Evolutionary conservation across 176 grass and related monocot species (phyloP), one percentile per base, ranked within the genome.

Genomic region (Lolium multiflorum): DNA sequence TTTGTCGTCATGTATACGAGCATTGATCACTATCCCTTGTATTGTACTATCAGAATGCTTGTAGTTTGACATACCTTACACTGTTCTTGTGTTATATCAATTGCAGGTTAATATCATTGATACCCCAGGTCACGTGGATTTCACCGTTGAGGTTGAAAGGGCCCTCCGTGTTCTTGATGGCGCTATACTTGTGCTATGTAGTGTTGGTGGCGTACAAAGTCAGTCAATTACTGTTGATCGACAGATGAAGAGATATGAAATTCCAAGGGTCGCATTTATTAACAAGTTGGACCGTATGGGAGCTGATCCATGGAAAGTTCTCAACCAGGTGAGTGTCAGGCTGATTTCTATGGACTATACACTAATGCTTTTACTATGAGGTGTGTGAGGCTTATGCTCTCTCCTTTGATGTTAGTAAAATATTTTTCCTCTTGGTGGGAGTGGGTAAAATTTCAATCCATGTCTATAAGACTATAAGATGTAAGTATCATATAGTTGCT

Each of bases 121-220:
- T 83, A 98, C 96, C 75, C 96, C 96, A 81, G 96, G 96, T 78
- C 96, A 98, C 5, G 96, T 98, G 38, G 96, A 98, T 85, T 98
- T 98, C 93, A 98, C 96, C 41, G 95, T 98, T 91, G 96, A 98
- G 91, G 96, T 98, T 83, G 96, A 98, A 90, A 98, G 96, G 73
- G 96, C 96, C 49, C 83, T 98, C 46, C 93, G 96, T 88, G 96
- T 98, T 81, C 91, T 98, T 90, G 96, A 98, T 89, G 93, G 96
- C 81, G 96, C 96, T 76, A 94, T 98, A 83, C 93, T 98, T 90
- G 96, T 98, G 41, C 91, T 98, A 37, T 98, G 96, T 87, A 95
- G 97, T 91, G 97, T 98, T 63, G 97, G 97, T 88, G 97, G 97
- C 52, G 97, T 96, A 76, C 97, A 98, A 84, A 98, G 97, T 83